Evolutionary conservation across 768 basidiomycete genomes (phyloP), one percentile per base, ranked within the genome.

Genomic region (Gloeostereum incarnatum): DNA sequence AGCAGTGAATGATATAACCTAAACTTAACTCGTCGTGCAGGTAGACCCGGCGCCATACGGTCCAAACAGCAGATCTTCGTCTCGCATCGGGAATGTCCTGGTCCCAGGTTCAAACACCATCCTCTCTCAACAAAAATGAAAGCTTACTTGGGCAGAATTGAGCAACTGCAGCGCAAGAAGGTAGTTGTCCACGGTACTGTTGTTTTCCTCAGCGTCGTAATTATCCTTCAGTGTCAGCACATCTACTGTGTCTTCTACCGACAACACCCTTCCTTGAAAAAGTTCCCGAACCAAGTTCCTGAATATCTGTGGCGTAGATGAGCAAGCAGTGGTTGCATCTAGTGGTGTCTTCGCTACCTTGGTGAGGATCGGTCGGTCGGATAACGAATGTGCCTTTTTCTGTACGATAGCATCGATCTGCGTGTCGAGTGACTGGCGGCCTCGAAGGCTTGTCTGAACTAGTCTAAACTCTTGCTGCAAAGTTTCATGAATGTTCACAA

Each of bases 201-300:
- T n/a, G n/a, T n/a, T n/a, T n/a, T n/a, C n/a, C n/a, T n/a, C n/a
- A n/a, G n/a, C n/a, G 35, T 68, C 54, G 25, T 49, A 38, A 47
- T 91, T 91, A 53, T 93, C 84, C 55, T 92, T 92, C 45, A 96
- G 57, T 3, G 86, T 88, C 49, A 94, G 59, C 10, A 90, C 63
- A 50, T 98, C 94, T 18, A 88, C 76, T 8, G 78, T 60, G 45
- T 86, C 88, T 51, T 98, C 93, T 5, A 82, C 62, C 10, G 75
- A 68, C 38, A 97, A 57, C 4, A 80, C 74, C 41, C 75, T 73
- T 25, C 86, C 88, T 52, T 83, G 79, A 23, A 94, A 56, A 14
- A 97, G 55, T 11, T 75, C 67, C 24, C 78, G 71, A 16, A 83
- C 68, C 6, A 83, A 60, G 38, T 73, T 71, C 47, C 76, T 81